A percentile compares a stretch with the other conserved stretches of the same genome.
These are phyloP conservation scores for Trametes pubescens DNA, from an alignment of 1,284 basidiomycete species.

Conservation along the genomic window DNA sequence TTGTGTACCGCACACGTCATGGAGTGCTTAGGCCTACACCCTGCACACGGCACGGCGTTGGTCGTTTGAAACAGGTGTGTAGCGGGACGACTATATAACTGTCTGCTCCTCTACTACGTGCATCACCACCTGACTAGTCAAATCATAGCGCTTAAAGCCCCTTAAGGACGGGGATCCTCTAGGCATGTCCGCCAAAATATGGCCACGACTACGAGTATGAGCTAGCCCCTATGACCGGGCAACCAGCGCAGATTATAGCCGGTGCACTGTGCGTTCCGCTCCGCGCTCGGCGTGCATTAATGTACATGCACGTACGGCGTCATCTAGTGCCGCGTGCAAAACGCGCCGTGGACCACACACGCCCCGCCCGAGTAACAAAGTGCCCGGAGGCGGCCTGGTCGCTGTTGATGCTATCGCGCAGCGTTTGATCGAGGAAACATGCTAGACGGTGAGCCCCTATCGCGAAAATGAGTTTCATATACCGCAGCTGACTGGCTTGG, in stretches of 20 bases:
- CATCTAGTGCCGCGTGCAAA: not conserved
- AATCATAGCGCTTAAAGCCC: too few species aligned
- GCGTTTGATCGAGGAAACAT: not conserved
- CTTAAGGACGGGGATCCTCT: too few species aligned
- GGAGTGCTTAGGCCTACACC: too few species aligned
- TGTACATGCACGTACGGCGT: not conserved
- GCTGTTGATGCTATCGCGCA: not conserved
- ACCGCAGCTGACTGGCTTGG: not conserved
- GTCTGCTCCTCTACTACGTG: too few species aligned
- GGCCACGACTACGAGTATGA: not conserved
- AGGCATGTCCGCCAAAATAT: not conserved
- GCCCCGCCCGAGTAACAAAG: not conserved
- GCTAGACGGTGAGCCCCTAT: constrained; percentile 3
- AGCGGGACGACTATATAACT: too few species aligned
- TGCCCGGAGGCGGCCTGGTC: not conserved
- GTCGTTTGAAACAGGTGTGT: too few species aligned
- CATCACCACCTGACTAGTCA: too few species aligned
- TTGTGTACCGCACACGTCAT: too few species aligned
- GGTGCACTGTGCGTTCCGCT: not conserved
- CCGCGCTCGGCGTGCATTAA: constrained; percentile 1
- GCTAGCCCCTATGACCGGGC: not conserved
- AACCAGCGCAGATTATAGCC: not conserved
- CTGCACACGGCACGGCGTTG: too few species aligned
- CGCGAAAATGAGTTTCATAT: not conserved
- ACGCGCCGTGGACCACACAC: not conserved